phyloP scores from a whole-genome alignment of 2,329 filamentous ascomycete species.

The Exophiala mesophila region DNA sequence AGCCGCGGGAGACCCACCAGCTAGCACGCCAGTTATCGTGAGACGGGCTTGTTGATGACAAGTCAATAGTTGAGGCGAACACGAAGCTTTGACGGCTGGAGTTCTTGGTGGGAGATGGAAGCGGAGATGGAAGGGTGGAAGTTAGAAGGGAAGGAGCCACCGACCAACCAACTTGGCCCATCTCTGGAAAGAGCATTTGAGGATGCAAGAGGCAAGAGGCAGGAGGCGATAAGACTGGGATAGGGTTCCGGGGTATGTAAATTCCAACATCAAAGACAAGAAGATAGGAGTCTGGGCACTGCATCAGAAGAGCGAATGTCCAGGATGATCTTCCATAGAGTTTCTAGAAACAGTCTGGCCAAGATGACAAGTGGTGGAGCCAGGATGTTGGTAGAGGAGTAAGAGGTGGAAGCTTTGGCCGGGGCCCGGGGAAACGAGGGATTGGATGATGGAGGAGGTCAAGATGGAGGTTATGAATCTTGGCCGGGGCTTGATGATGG shows the following conservation, averaged over 20 bases:
- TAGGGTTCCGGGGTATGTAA: not conserved
- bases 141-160: too few species aligned
- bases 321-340: not conserved
- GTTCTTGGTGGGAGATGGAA: too few species aligned
- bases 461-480: too few species aligned
- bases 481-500: too few species aligned
- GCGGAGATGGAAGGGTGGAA: not conserved
- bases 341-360: conserved; percentile 2
- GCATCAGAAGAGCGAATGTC: too few species aligned
- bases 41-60: conserved; percentile 2
- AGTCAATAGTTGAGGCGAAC: not conserved
- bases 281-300: too few species aligned
- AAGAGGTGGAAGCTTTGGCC: not conserved
- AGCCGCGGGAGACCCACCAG: not conserved
- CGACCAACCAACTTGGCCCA: too few species aligned
- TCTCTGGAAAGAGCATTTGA: too few species aligned
- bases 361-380: not conserved
- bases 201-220: too few species aligned
- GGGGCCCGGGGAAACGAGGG: too few species aligned
- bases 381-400: not conserved
- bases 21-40: not conserved
- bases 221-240: not conserved
- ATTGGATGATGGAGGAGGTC: too few species aligned
- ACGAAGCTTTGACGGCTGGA: not conserved
- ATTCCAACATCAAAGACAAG: not conserved